A percentile compares a stretch with the other conserved stretches of the same genome.
Conservation (phyloP, 495 filamentous ascomycete species). For the Hypoxylon crocopeplum region DNA sequence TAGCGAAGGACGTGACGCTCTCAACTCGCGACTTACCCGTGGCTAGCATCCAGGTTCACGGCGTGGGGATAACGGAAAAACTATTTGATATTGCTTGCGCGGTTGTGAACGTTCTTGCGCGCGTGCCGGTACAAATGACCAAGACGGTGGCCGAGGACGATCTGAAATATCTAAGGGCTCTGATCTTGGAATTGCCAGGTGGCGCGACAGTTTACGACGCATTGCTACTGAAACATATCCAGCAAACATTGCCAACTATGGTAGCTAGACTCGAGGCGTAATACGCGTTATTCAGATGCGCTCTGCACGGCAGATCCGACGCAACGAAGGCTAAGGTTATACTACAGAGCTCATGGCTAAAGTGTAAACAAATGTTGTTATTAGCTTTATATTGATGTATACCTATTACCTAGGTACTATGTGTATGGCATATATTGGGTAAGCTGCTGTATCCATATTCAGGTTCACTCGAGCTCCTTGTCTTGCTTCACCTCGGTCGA, state of each 20-base stretch:
- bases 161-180: constrained; percentile 30
- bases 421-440: too few species aligned
- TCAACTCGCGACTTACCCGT: constrained; percentile 60
- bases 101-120: constrained; percentile 59
- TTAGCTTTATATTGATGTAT: too few species aligned
- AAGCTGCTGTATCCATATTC: too few species aligned
- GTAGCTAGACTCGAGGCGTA: constrained; percentile 11
- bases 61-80: constrained; percentile 66
- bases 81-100: constrained; percentile 64
- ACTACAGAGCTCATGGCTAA: too few species aligned
- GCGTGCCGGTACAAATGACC: constrained; percentile 28
- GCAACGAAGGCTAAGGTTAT: too few species aligned
- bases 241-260: constrained; percentile 34
- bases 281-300: too few species aligned
- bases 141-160: constrained; percentile 27
- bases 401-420: too few species aligned
- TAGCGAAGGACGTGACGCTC: constrained; percentile 61
- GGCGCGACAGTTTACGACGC: constrained; percentile 35
- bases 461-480: too few species aligned
- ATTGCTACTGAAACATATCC: constrained; percentile 34
- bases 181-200: constrained; percentile 33
- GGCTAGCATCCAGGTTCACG: constrained; percentile 64
- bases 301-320: too few species aligned
- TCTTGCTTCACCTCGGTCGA: too few species aligned
- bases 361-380: too few species aligned